Conservation (phyloP, 2,329 filamentous ascomycete genomes). For the Raffaelea deltoideospora region DNA sequence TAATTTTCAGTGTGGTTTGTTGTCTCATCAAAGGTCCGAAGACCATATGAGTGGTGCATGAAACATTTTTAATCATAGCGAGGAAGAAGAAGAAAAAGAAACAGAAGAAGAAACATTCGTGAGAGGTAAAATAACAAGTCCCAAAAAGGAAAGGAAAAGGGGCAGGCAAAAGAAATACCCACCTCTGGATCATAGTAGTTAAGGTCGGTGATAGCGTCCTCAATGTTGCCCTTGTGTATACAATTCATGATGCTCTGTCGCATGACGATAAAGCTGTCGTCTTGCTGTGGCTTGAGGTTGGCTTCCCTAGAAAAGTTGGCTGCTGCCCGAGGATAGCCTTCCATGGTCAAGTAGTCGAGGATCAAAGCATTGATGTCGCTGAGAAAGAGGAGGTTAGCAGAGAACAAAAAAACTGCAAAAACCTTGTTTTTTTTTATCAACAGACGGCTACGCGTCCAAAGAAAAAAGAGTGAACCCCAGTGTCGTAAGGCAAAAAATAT, state of each 20-base stretch:
- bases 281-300: conserved; percentile 62
- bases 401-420: background rate
- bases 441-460: background rate
- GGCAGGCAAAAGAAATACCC: conserved; percentile 26
- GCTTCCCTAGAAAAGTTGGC: conserved; percentile 90
- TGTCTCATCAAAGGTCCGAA: conserved; percentile 79
- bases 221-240: conserved; percentile 75
- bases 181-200: conserved; percentile 89
- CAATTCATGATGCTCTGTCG: conserved; percentile 71
- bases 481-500: conserved; percentile 12
- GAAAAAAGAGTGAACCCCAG: conserved; percentile 3
- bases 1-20: conserved; percentile 50
- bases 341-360: conserved; percentile 91
- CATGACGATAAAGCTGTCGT: conserved; percentile 57
- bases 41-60: conserved; percentile 99
- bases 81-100: conserved; percentile 9
- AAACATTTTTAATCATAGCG: conserved; percentile 92
- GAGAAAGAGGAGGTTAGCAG: conserved; percentile 5
- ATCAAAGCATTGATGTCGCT: conserved; percentile 94
- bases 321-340: conserved; percentile 85
- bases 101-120: background rate
- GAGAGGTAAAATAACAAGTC: background rate
- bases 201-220: conserved; percentile 69
- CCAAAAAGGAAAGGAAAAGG: too few relatives aligned
- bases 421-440: too few relatives aligned